These are phyloP conservation scores for Brettanomyces custersianus DNA, from an alignment of 805 yeast genomes.

Conservation along the genomic window DNA sequence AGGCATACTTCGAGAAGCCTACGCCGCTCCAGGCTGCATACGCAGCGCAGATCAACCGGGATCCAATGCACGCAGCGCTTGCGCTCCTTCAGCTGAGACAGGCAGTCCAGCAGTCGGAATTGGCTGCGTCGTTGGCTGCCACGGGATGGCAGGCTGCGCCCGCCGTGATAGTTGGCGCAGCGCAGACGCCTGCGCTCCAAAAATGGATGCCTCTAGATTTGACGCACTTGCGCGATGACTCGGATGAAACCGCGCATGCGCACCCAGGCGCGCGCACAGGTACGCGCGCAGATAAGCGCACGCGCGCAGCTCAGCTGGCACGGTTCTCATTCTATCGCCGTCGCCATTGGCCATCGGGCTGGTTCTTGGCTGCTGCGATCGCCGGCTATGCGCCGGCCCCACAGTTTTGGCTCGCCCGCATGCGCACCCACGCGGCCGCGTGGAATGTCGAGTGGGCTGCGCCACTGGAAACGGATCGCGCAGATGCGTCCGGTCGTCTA, in stretches of 20 bases:
- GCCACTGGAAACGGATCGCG: constrained; percentile 11
- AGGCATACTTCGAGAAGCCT: constrained; percentile 36
- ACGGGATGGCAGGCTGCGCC: constrained; percentile 63
- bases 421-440: constrained; percentile 39
- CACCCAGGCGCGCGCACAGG: no score
- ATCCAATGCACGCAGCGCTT: constrained; percentile 17
- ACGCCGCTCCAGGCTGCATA: constrained; percentile 29
- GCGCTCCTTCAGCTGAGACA: constrained; percentile 38
- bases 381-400: constrained; percentile 28
- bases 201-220: constrained; percentile 5
- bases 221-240: not conserved
- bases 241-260: no score
- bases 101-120: constrained; percentile 39
- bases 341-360: constrained; percentile 47
- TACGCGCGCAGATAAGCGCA: no score
- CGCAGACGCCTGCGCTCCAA: constrained; percentile 29
- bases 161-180: constrained; percentile 25
- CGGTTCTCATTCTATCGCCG: constrained; percentile 32
- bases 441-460: constrained; percentile 50
- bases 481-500: constrained; percentile 11
- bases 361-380: constrained; percentile 39
- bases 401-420: constrained; percentile 46
- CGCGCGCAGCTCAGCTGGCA: constrained; percentile 14
- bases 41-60: constrained; percentile 23
- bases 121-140: constrained; percentile 48